phyloP scores from a whole-genome alignment of 2,329 filamentous ascomycete genomes.

The Ascochyta fabae region DNA sequence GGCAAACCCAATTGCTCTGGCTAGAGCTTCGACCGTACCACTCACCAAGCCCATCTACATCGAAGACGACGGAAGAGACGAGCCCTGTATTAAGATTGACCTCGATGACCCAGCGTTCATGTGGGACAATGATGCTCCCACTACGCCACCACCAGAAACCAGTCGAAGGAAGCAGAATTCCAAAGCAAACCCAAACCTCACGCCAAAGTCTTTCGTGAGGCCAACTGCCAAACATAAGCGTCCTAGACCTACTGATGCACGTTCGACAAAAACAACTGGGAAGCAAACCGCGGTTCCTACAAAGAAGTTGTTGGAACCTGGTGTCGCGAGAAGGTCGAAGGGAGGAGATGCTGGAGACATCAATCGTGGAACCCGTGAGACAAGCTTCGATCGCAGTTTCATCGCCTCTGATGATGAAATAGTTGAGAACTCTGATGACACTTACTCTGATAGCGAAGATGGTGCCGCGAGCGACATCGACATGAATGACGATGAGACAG shows the following conservation, averaged over 20 bases:
- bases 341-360: neutral
- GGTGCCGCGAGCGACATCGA: constrained; percentile 2
- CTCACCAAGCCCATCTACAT: neutral
- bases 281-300: neutral
- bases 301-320: neutral
- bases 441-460: neutral
- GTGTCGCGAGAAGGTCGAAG: neutral
- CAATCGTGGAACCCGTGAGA: constrained; percentile 4
- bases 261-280: neutral
- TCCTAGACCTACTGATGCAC: neutral
- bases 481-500: constrained; percentile 3
- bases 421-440: neutral
- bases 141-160: neutral
- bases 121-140: constrained; percentile 19
- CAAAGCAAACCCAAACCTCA: neutral
- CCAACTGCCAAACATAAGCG: neutral
- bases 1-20: neutral
- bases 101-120: constrained; percentile 18
- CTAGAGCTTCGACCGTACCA: neutral
- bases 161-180: neutral
- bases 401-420: constrained; percentile 7
- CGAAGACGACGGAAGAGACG: constrained; percentile 2
- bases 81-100: constrained; percentile 27
- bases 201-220: neutral
- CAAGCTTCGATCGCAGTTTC: constrained; percentile 4